A percentile compares a stretch with the other conserved stretches of the same genome.
Evolutionary conservation across 2,329 filamentous ascomycete species (phyloP).

Genomic region (Myriosclerotinia curreyana): DNA sequence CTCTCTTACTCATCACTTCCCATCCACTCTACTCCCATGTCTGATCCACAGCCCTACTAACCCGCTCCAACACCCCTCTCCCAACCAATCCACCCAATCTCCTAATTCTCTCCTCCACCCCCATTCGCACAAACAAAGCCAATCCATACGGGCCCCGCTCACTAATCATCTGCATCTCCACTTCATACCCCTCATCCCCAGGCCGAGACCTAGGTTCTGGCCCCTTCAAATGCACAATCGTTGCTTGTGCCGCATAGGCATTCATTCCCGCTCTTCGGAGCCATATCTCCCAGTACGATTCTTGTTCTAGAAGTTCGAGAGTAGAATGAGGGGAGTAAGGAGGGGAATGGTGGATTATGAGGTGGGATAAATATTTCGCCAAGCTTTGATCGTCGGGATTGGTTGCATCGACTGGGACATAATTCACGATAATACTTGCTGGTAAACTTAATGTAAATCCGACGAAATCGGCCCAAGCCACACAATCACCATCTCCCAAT

Average conservation of each 20-base stretch:
- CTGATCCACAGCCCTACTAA: conserved; percentile 51
- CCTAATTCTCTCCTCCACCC: conserved; percentile 46
- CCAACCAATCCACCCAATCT: conserved; percentile 54
- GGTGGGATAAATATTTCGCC: conserved; percentile 53
- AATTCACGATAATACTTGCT: conserved; percentile 43
- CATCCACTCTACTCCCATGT: conserved; percentile 29
- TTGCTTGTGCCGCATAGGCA: conserved; percentile 65
- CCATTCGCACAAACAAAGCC: conserved; percentile 56
- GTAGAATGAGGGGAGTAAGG: background rate
- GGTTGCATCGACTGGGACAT: conserved; percentile 40
- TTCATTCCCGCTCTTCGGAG: conserved; percentile 66
- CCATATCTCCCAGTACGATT: conserved; percentile 66
- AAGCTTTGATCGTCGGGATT: conserved; percentile 45
- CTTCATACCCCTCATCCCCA: conserved; percentile 24
- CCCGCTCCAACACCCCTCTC: conserved; percentile 49
- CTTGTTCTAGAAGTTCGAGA: conserved; percentile 48
- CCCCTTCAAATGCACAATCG: conserved; percentile 50
- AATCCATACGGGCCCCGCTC: conserved; percentile 44
- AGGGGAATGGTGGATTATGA: conserved; percentile 45
- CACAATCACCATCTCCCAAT: conserved; percentile 32
- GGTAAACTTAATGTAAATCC: conserved; percentile 40
- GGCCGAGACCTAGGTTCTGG: conserved; percentile 31
- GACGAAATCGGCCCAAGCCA: conserved; percentile 36
- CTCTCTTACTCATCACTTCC: background rate
- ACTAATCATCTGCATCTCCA: background rate